phyloP scores from a whole-genome alignment of 1,139 yeast species.

The Debaryomyces sp. region DNA sequence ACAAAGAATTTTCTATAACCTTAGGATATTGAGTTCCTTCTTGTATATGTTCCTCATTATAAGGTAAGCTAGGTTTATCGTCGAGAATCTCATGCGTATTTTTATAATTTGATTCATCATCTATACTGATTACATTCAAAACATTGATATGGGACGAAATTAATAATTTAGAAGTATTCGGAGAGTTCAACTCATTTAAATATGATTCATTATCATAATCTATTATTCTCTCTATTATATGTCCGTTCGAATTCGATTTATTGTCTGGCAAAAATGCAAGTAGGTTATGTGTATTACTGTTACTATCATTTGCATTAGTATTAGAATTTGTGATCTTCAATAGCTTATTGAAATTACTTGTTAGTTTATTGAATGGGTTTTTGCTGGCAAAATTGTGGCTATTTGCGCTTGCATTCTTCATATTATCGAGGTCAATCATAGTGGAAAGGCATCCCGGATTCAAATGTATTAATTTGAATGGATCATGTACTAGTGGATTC shows the following conservation, averaged over 20 bases:
- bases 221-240: conserved; percentile 24
- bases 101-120: conserved; percentile 23
- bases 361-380: conserved; percentile 38
- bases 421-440: conserved; percentile 21
- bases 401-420: not conserved
- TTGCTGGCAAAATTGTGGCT: conserved; percentile 13
- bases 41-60: conserved; percentile 15
- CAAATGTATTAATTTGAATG: conserved; percentile 51
- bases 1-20: conserved; percentile 35
- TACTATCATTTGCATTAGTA: not conserved
- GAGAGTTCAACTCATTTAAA: conserved; percentile 20
- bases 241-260: conserved; percentile 2
- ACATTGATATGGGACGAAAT: conserved; percentile 41
- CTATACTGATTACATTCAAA: conserved; percentile 39
- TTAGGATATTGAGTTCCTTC: conserved; percentile 19
- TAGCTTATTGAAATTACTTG: conserved; percentile 35
- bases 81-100: conserved; percentile 24
- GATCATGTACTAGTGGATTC: conserved; percentile 56
- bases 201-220: conserved; percentile 29
- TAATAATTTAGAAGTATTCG: conserved; percentile 25
- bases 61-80: conserved; percentile 27
- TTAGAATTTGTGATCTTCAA: conserved; percentile 21
- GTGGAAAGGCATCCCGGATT: conserved; percentile 56
- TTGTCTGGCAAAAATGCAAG: conserved; percentile 6
- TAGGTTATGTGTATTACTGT: conserved; percentile 1